phyloP scores from a whole-genome alignment of 495 filamentous ascomycete genomes.

The Saxispiralis lemnorum region DNA sequence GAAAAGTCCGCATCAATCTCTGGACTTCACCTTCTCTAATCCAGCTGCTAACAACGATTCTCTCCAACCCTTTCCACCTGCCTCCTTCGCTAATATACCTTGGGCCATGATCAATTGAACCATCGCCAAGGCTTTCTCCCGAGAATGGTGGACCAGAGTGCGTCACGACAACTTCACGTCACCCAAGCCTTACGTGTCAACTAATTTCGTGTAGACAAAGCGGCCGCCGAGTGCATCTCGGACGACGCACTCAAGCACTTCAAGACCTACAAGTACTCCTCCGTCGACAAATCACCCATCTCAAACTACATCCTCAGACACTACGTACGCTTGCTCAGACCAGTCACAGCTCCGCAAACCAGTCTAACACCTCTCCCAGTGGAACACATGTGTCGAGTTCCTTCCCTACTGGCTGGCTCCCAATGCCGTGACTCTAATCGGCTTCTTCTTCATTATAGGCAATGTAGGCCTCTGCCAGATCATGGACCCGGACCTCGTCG shows the following conservation, averaged over 20 bases:
- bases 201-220: constrained; percentile 16
- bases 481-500: constrained; percentile 77
- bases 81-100: too few species aligned
- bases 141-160: too few species aligned
- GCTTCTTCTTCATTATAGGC: constrained; percentile 80
- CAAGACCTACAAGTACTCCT: constrained; percentile 89
- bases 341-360: neutral
- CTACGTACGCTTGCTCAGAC: constrained; percentile 47
- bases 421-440: constrained; percentile 90
- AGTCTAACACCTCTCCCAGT: constrained; percentile 34
- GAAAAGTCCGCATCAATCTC: too few species aligned
- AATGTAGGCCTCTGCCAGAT: constrained; percentile 69
- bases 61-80: too few species aligned
- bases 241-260: constrained; percentile 63
- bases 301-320: constrained; percentile 85
- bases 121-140: too few species aligned
- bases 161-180: constrained; percentile 3
- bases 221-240: constrained; percentile 42
- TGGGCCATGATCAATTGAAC: too few species aligned
- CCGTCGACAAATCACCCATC: constrained; percentile 89
- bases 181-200: neutral
- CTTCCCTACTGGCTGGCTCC: constrained; percentile 91
- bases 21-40: too few species aligned
- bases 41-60: too few species aligned
- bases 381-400: constrained; percentile 90